A percentile compares a stretch with the other conserved stretches of the same genome.
phyloP scores from a whole-genome alignment of 2,329 filamentous ascomycete species.

The Nannizzia gypsea region DNA sequence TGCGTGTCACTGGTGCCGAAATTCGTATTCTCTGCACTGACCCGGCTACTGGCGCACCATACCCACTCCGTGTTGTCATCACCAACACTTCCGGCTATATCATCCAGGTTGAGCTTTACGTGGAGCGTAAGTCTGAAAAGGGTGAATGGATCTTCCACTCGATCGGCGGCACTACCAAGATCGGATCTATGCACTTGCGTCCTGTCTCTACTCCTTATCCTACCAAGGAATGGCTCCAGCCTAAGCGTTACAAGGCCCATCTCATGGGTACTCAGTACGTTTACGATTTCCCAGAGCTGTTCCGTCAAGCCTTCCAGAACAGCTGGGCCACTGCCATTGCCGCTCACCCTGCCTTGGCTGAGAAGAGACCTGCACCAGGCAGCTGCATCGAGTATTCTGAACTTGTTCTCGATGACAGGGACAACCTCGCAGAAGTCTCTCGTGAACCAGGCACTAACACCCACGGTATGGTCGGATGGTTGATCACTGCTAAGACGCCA shows the following conservation, averaged over 20 bases:
- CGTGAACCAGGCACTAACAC: slow-evolving; percentile 91
- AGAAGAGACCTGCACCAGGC: slow-evolving; percentile 71
- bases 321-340: slow-evolving; percentile 69
- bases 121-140: slow-evolving; percentile 95
- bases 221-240: slow-evolving; percentile 96
- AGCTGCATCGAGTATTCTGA: slow-evolving; percentile 92
- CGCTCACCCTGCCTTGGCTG: slow-evolving; percentile 59
- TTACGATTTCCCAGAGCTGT: slow-evolving; percentile 98
- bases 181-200: slow-evolving; percentile 87
- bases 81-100: slow-evolving; percentile 98
- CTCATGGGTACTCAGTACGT: slow-evolving; percentile 99
- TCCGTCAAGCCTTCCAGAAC: slow-evolving; percentile 96
- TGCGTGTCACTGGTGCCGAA: slow-evolving; percentile 92
- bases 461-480: slow-evolving; percentile 97
- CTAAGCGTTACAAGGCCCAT: slow-evolving; percentile 98
- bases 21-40: slow-evolving; percentile 98
- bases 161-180: slow-evolving; percentile 88
- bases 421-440: slow-evolving; percentile 83
- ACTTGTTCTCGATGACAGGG: slow-evolving; percentile 85
- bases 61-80: slow-evolving; percentile 89
- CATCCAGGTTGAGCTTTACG: slow-evolving; percentile 94
- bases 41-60: slow-evolving; percentile 66
- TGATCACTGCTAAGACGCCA: slow-evolving; percentile 85
- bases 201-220: slow-evolving; percentile 86
- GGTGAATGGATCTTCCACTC: slow-evolving; percentile 98